A percentile compares a stretch with the other conserved stretches of the same genome.
phyloP scores from a whole-genome alignment of 257 asterid genomes.

The Ilex asprella region DNA sequence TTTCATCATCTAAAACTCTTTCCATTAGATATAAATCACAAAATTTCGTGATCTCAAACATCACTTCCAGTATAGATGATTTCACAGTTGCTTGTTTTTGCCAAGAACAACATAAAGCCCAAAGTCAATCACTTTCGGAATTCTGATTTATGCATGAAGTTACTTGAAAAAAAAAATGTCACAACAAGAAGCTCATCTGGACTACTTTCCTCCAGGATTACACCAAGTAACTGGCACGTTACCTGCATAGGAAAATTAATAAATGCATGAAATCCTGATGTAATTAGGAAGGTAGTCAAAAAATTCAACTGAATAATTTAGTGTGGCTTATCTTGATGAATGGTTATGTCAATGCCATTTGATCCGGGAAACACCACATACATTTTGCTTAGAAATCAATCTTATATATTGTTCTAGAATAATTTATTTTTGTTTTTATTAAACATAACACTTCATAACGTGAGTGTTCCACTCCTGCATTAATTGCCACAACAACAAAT shows the following conservation, averaged over 20 bases:
- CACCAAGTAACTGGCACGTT: conserved; percentile 78
- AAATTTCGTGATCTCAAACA: conserved; percentile 82
- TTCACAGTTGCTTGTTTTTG: conserved; percentile 88
- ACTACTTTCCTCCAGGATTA: conserved; percentile 70
- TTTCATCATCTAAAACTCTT: conserved; percentile 81
- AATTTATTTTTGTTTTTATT: too few species aligned
- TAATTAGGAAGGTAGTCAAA: neutral
- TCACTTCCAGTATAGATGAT: conserved; percentile 74
- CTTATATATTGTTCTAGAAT: too few species aligned
- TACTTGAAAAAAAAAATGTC: conserved; percentile 4
- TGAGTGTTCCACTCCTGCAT: too few species aligned
- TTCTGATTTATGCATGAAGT: neutral
- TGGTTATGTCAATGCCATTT: neutral
- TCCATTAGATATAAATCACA: conserved; percentile 98
- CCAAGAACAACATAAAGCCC: conserved; percentile 13
- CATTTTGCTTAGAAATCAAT: neutral
- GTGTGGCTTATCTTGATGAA: neutral
- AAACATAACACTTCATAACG: too few species aligned
- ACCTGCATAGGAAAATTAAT: conserved; percentile 38
- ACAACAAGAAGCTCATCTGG: conserved; percentile 91
- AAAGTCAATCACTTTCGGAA: conserved; percentile 12
- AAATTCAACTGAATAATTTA: neutral
- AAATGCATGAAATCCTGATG: neutral
- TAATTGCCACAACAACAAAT: too few species aligned
- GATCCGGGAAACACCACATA: conserved; percentile 2